A percentile compares a stretch with the other conserved stretches of the same genome.
Evolutionary conservation across 306 rosid species (phyloP).

Genomic region (Boehmeria nivea): DNA sequence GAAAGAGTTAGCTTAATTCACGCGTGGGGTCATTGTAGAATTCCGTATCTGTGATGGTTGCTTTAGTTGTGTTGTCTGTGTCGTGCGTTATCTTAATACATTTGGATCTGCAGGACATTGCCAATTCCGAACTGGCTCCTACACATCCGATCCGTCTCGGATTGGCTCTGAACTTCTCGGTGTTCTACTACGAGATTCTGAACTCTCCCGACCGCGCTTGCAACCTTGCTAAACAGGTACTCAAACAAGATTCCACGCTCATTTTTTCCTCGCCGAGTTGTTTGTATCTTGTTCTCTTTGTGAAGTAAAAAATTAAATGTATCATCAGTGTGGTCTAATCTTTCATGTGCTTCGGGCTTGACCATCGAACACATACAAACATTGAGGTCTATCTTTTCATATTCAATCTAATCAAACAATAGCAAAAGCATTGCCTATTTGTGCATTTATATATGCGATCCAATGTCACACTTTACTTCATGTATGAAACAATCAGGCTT

Average conservation of each 20-base stretch:
- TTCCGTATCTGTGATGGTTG: too few relatives aligned
- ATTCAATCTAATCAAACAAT: too few relatives aligned
- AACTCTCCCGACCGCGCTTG: slow-evolving; percentile 99
- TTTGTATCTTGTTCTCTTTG: too few relatives aligned
- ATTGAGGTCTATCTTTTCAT: too few relatives aligned
- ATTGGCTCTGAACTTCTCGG: slow-evolving; percentile 94
- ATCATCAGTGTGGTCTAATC: too few relatives aligned
- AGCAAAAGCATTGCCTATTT: too few relatives aligned
- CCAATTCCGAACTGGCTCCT: slow-evolving; percentile 81
- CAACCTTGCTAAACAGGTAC: slow-evolving; percentile 96
- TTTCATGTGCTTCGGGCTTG: too few relatives aligned
- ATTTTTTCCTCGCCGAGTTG: not conserved
- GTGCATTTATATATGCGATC: too few relatives aligned
- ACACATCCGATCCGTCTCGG: slow-evolving; percentile 98
- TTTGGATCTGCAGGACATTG: slow-evolving; percentile 64
- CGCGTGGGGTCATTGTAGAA: not conserved
- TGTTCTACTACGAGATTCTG: slow-evolving; percentile 90
- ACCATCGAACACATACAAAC: too few relatives aligned
- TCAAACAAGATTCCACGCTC: not conserved
- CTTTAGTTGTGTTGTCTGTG: not conserved
- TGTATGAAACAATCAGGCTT: slow-evolving; percentile 47
- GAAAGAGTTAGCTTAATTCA: not conserved
- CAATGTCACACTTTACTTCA: not conserved
- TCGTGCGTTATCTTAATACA: too few relatives aligned
- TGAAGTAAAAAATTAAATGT: too few relatives aligned